Base-by-base conservation (phyloP, 108 stramenopile genomes). In the Chaetoceros tenuissimus region DNA sequence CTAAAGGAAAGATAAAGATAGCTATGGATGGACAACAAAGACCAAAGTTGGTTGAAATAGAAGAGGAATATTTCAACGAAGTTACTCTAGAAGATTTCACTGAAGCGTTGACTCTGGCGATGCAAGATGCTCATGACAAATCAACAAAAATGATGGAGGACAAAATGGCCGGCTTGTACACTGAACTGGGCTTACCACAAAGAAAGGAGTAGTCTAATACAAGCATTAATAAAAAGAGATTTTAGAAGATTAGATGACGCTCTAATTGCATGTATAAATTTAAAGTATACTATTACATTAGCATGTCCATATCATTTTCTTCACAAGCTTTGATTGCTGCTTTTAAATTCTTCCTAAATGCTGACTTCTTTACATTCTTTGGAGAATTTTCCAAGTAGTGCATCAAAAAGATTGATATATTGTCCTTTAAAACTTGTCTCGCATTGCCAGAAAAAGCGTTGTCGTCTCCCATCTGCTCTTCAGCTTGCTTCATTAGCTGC, bases 301-400 rank as follows among this genome's bases (percentile, higher is more conserved):
- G 5, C n/a, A 49, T 7, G 48, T 58, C 3, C 3, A 68, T 28
- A 30, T 48, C 28, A 3, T 65, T 59, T 26, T 63, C 46, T 55
- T 81, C 79, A 71, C 84, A 78, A n/a, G 69, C 63, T 44, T 89
- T 79, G 48, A 89, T 69, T 43, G 87, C 82, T 48, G 75, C 79
- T 53, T 81, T 75, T 51, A 85, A 75, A 57, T 93, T 93, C 34
- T 77, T 64, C 19, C 68, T 66, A 51, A 85, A 93, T 58, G 66
- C 60, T 16, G 82, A 73, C 2, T 79, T 85, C 55, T 81, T 80
- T 27, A 71, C 63, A 69, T 93, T 86, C 63, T 89, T 93, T 24
- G 92, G 92, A 50, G 81, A 89, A 23, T 69, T 53, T 71, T 89
- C 85, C 43, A 93, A 57, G 18, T 81, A 82, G 50, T 87, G 84